These are phyloP conservation scores for Pyrenophora teres DNA, from an alignment of 2,329 filamentous ascomycete species.

Conservation along the genomic window DNA sequence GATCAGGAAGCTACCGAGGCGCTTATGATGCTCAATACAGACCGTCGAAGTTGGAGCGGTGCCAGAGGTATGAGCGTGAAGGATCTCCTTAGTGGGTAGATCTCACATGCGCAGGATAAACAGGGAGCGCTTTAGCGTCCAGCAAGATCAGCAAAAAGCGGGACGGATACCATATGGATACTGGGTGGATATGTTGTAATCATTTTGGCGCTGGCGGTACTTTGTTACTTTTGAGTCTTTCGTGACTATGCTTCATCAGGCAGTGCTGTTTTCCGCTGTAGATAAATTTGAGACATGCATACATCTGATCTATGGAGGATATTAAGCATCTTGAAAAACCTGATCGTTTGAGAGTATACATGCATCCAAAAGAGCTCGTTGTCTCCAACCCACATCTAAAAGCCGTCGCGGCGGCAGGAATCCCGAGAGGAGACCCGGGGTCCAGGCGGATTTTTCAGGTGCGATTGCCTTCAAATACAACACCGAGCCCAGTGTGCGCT, in stretches of 20 bases:
- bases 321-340: too few species aligned
- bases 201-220: constrained; percentile 9
- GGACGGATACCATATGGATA: neutral
- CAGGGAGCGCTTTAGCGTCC: constrained; percentile 2
- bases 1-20: constrained; percentile 82
- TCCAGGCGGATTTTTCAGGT: too few species aligned
- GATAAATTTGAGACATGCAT: neutral
- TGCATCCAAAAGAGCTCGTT: too few species aligned
- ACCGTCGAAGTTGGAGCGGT: constrained; percentile 62
- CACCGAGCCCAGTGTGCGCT: too few species aligned
- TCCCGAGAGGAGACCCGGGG: too few species aligned
- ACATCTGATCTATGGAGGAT: too few species aligned
- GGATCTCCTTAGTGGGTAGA: constrained; percentile 50
- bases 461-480: too few species aligned
- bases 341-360: too few species aligned
- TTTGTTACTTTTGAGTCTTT: neutral
- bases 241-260: neutral
- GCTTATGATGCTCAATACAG: constrained; percentile 83
- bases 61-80: constrained; percentile 53
- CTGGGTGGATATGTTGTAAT: constrained; percentile 8
- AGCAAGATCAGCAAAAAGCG: constrained; percentile 1
- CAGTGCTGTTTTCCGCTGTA: neutral
- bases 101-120: neutral
- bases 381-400: too few species aligned
- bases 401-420: too few species aligned